A percentile compares a stretch with the other conserved stretches of the same genome.
Conservation (phyloP, 202 grass and related monocot species). For the Zoysia matrella region DNA sequence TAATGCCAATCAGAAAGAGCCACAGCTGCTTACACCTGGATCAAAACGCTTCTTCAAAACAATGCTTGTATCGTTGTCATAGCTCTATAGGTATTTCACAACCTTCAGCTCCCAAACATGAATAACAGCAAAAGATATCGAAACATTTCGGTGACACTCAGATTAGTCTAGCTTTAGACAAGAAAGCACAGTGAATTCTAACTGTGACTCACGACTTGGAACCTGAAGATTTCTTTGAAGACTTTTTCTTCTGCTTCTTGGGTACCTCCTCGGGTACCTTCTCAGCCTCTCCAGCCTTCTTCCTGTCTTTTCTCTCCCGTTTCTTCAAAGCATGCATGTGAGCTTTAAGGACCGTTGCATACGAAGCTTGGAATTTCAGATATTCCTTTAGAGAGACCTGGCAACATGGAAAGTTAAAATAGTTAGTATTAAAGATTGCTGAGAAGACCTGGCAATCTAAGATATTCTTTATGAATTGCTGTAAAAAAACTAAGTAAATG, state of each 20-base stretch:
- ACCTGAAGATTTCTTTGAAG: constrained; percentile 49
- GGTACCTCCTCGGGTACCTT: constrained; percentile 56
- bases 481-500: too few species aligned
- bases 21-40: background rate
- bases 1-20: background rate
- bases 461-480: too few species aligned
- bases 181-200: constrained; percentile 26
- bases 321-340: constrained; percentile 98
- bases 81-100: constrained; percentile 62
- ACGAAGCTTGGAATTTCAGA: constrained; percentile 94
- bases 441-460: too few species aligned
- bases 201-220: constrained; percentile 43
- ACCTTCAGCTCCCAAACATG: constrained; percentile 36
- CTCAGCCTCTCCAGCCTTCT: constrained; percentile 69
- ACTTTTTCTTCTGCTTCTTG: constrained; percentile 68
- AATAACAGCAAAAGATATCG: constrained; percentile 16
- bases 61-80: constrained; percentile 25
- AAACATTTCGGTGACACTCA: constrained; percentile 33
- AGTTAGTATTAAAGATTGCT: too few species aligned
- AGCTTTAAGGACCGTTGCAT: constrained; percentile 87
- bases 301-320: constrained; percentile 92
- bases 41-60: constrained; percentile 35
- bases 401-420: constrained; percentile 13
- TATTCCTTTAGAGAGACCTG: constrained; percentile 93
- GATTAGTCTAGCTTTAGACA: constrained; percentile 32